Conservation (phyloP, 2,329 filamentous ascomycete species). For the Aspergillus hortae region DNA sequence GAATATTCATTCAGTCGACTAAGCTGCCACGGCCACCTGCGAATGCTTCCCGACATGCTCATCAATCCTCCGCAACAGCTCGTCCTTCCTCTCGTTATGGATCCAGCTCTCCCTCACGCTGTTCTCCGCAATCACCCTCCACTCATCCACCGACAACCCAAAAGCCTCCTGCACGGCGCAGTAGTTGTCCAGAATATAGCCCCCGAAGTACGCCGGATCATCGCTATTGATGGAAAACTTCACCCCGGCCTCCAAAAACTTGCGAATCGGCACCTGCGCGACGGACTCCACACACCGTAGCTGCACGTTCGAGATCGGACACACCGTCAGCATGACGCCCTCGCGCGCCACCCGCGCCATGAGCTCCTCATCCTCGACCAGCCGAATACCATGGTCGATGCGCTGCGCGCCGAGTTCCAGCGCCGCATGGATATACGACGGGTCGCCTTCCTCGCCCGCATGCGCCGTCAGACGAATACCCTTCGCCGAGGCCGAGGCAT, state of each 20-base stretch:
- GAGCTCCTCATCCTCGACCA: conserved; percentile 58
- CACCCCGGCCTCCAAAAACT: conserved; percentile 61
- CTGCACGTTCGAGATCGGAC: conserved; percentile 69
- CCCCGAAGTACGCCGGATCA: conserved; percentile 72
- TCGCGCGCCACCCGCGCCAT: conserved; percentile 56
- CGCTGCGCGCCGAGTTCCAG: conserved; percentile 62
- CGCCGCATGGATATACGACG: conserved; percentile 62
- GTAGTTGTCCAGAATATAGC: conserved; percentile 72
- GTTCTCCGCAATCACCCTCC: conserved; percentile 60
- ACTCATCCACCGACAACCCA: conserved; percentile 59
- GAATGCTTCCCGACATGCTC: conserved; percentile 26
- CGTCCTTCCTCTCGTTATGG: conserved; percentile 57
- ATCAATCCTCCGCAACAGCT: conserved; percentile 46
- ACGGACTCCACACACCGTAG: conserved; percentile 55
- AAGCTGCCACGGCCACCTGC: conserved; percentile 2
- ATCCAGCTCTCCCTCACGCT: conserved; percentile 70
- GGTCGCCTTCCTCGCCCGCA: conserved; percentile 71
- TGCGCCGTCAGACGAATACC: conserved; percentile 67
- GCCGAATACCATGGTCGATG: conserved; percentile 71
- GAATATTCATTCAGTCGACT: not conserved
- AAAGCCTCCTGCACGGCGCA: conserved; percentile 72
- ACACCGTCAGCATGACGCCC: conserved; percentile 64
- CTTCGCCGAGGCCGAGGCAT: conserved; percentile 49
- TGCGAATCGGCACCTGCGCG: conserved; percentile 57
- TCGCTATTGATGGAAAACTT: conserved; percentile 71